Conservation (phyloP, 768 basidiomycete species). For the Auricularia cornea region DNA sequence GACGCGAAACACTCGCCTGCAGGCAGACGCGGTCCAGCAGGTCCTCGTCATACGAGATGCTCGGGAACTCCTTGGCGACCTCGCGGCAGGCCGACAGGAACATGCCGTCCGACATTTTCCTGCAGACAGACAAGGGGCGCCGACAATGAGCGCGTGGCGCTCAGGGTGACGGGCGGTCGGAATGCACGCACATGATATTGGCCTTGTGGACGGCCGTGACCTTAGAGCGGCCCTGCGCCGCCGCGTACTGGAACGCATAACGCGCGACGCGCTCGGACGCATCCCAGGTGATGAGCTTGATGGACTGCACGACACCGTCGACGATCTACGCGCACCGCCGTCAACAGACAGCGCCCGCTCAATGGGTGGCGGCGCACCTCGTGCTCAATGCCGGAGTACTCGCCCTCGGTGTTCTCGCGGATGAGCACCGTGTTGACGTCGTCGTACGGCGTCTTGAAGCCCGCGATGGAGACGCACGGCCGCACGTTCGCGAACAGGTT, state of each 20-base stretch:
- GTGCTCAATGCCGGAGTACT: slow-evolving; percentile 99
- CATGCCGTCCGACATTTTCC: slow-evolving; percentile 99
- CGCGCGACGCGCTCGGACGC: slow-evolving; percentile 97
- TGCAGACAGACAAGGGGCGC: no score
- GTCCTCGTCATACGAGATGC: slow-evolving; percentile 92
- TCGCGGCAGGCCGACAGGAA: slow-evolving; percentile 96
- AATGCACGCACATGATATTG: slow-evolving; percentile 80
- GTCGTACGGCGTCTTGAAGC: slow-evolving; percentile 97
- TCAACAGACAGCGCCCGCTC: slow-evolving; percentile 6
- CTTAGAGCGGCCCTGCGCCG: slow-evolving; percentile 72
- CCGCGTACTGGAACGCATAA: slow-evolving; percentile 98
- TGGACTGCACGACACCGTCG: slow-evolving; percentile 97
- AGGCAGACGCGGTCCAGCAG: slow-evolving; percentile 94
- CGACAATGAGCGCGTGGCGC: not conserved
- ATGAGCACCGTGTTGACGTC: slow-evolving; percentile 97
- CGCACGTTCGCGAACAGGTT: slow-evolving; percentile 98
- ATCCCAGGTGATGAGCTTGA: slow-evolving; percentile 98
- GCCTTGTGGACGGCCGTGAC: slow-evolving; percentile 99
- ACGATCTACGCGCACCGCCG: slow-evolving; percentile 59
- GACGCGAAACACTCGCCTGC: slow-evolving; percentile 17
- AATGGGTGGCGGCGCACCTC: slow-evolving; percentile 49
- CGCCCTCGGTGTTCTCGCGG: slow-evolving; percentile 99
- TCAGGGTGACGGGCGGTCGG: not conserved
- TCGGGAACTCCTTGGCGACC: slow-evolving; percentile 92
- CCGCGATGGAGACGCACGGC: slow-evolving; percentile 90